Conservation (phyloP, 1,284 basidiomycete species). For the Gomphus bonarii region DNA sequence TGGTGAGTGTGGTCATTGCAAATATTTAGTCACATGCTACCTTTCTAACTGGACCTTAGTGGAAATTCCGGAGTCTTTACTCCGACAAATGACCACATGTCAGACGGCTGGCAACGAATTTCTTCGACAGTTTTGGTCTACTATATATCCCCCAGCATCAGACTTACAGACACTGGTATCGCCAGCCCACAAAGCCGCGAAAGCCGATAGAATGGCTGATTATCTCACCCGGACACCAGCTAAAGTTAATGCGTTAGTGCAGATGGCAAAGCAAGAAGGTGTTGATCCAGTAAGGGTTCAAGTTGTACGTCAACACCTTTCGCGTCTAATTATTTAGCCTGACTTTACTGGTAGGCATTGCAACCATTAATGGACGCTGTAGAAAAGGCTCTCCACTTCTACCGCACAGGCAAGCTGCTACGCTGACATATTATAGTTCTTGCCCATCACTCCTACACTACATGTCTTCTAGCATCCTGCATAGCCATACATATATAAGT, state of each 20-base stretch:
- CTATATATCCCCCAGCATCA: constrained; percentile 68
- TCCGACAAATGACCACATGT: constrained; percentile 76
- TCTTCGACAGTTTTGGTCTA: constrained; percentile 90
- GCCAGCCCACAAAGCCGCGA: constrained; percentile 56
- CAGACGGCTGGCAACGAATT: constrained; percentile 95
- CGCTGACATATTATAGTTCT: background rate
- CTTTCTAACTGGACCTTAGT: constrained; percentile 30
- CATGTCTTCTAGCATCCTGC: background rate
- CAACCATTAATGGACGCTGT: constrained; percentile 60
- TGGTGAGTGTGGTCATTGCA: constrained; percentile 33
- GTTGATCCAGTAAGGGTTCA: constrained; percentile 56
- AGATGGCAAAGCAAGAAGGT: constrained; percentile 48
- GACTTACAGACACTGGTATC: constrained; percentile 40
- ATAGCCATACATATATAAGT: constrained; percentile 8
- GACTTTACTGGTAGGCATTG: constrained; percentile 25
- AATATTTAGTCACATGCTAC: background rate
- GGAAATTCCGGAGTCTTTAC: constrained; percentile 70
- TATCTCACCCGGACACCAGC: constrained; percentile 72
- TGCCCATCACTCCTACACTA: background rate
- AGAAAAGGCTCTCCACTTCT: constrained; percentile 61
- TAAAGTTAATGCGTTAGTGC: constrained; percentile 71
- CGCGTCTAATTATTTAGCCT: background rate
- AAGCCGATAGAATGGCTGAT: constrained; percentile 76
- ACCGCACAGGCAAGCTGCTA: constrained; percentile 25
- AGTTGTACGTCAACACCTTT: constrained; percentile 38